A percentile compares a stretch with the other conserved stretches of the same genome.
phyloP scores from a whole-genome alignment of 768 basidiomycete genomes.

The Clitopilus hobsonii region DNA sequence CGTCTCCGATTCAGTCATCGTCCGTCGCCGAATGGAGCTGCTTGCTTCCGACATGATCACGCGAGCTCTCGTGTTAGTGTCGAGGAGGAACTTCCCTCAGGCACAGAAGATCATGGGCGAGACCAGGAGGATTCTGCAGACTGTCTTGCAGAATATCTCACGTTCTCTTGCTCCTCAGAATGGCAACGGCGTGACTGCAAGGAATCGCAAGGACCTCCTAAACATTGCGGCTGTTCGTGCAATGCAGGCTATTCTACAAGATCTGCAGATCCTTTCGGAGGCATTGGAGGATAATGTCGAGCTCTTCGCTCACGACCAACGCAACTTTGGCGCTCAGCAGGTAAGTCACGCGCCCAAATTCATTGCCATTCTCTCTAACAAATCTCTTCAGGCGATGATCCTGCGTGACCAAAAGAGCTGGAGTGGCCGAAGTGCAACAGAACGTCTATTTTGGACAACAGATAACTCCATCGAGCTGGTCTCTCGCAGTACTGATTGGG shows the following conservation, averaged over 20 bases:
- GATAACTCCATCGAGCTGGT: slow-evolving; percentile 88
- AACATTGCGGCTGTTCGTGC: slow-evolving; percentile 72
- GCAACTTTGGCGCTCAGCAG: slow-evolving; percentile 97
- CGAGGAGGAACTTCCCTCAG: slow-evolving; percentile 84
- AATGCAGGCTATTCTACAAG: slow-evolving; percentile 80
- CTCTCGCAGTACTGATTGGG: slow-evolving; percentile 83
- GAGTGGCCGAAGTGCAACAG: slow-evolving; percentile 88
- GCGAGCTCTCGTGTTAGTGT: slow-evolving; percentile 86
- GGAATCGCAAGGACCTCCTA: slow-evolving; percentile 77
- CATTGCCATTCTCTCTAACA: slow-evolving; percentile 3
- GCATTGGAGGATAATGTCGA: slow-evolving; percentile 90
- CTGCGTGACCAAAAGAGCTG: slow-evolving; percentile 94
- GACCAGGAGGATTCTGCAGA: slow-evolving; percentile 89
- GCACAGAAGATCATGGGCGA: slow-evolving; percentile 88
- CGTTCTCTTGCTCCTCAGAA: slow-evolving; percentile 62
- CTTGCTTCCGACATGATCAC: slow-evolving; percentile 98
- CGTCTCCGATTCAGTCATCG: slow-evolving; percentile 80
- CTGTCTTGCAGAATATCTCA: slow-evolving; percentile 81
- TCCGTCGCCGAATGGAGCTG: slow-evolving; percentile 93
- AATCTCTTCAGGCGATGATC: slow-evolving; percentile 75
- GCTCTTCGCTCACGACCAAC: slow-evolving; percentile 87
- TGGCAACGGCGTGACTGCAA: slow-evolving; percentile 39
- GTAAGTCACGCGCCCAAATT: slow-evolving; percentile 33
- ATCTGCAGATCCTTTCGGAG: slow-evolving; percentile 82
- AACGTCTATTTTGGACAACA: slow-evolving; percentile 88